Percentiles rank a stretch among this genome's conserved stretches.
Conservation (phyloP, 2,329 filamentous ascomycete genomes). For the Dactylella cylindrospora region DNA sequence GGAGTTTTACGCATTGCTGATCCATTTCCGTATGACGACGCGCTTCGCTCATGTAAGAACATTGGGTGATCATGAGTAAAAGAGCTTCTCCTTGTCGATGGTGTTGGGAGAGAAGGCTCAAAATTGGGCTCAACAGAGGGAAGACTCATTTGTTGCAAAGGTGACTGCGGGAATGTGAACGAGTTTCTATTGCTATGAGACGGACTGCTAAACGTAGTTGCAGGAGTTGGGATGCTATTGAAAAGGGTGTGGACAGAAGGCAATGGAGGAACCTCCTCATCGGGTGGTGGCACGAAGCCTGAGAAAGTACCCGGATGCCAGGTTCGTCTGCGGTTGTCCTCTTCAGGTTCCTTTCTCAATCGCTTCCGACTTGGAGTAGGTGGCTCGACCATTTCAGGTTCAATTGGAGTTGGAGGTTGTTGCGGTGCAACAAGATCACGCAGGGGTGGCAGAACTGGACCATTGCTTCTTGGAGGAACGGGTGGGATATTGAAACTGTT, state of each 20-base stretch:
- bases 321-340: conserved; percentile 48
- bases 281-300: conserved; percentile 39
- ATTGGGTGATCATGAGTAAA: conserved; percentile 35
- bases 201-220: conserved; percentile 42
- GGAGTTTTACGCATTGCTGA: conserved; percentile 38
- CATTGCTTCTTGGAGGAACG: conserved; percentile 32
- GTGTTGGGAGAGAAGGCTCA: conserved; percentile 25
- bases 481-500: conserved; percentile 36
- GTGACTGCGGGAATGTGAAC: conserved; percentile 42
- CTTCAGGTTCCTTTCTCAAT: conserved; percentile 42
- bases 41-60: conserved; percentile 29
- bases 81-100: conserved; percentile 34
- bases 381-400: conserved; percentile 42
- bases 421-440: conserved; percentile 32
- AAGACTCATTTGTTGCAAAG: conserved; percentile 40
- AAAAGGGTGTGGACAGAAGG: conserved; percentile 39
- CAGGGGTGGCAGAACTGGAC: conserved; percentile 35
- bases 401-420: conserved; percentile 39
- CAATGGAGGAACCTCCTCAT: conserved; percentile 33
- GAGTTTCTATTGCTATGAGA: conserved; percentile 43
- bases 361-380: conserved; percentile 43
- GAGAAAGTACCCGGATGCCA: conserved; percentile 47
- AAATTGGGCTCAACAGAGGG: conserved; percentile 27
- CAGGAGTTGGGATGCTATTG: conserved; percentile 40
- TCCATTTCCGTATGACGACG: conserved; percentile 31